These are phyloP conservation scores for Orbilia ellipsospora DNA, from an alignment of 2,329 filamentous ascomycete species.

Conservation along the genomic window DNA sequence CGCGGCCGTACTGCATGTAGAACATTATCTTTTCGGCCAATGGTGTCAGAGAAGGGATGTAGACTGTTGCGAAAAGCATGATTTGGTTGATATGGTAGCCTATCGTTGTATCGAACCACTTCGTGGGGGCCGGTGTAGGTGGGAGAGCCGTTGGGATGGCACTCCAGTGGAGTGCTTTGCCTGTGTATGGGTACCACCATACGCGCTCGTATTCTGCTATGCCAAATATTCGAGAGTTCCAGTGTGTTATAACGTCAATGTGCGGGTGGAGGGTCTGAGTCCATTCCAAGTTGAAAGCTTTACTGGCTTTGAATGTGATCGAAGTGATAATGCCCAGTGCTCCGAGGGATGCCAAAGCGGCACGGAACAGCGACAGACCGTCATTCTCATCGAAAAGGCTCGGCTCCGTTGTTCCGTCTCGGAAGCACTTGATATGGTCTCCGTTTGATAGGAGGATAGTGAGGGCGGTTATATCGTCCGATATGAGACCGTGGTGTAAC, in stretches of 20 bases:
- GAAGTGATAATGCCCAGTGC: slow-evolving; percentile 91
- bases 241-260: slow-evolving; percentile 74
- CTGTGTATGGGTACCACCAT: slow-evolving; percentile 97
- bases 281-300: slow-evolving; percentile 87
- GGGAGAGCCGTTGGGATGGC: slow-evolving; percentile 76
- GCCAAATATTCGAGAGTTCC: slow-evolving; percentile 80
- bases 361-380: slow-evolving; percentile 78
- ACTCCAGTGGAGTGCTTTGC: slow-evolving; percentile 87
- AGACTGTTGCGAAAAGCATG: slow-evolving; percentile 82
- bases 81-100: slow-evolving; percentile 94
- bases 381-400: slow-evolving; percentile 46
- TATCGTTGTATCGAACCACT: slow-evolving; percentile 82
- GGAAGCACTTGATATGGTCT: slow-evolving; percentile 75
- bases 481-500: slow-evolving; percentile 82
- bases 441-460: slow-evolving; percentile 86
- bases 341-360: slow-evolving; percentile 85
- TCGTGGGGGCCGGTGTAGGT: slow-evolving; percentile 70
- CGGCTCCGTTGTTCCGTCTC: slow-evolving; percentile 69
- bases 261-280: slow-evolving; percentile 80
- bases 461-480: slow-evolving; percentile 78
- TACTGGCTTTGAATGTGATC: slow-evolving; percentile 83
- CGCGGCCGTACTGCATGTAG: slow-evolving; percentile 91
- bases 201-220: slow-evolving; percentile 86
- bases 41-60: slow-evolving; percentile 80
- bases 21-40: slow-evolving; percentile 97